These are phyloP conservation scores for Salvia miltiorrhiza DNA, from an alignment of 257 asterid genomes.

Conservation along the genomic window DNA sequence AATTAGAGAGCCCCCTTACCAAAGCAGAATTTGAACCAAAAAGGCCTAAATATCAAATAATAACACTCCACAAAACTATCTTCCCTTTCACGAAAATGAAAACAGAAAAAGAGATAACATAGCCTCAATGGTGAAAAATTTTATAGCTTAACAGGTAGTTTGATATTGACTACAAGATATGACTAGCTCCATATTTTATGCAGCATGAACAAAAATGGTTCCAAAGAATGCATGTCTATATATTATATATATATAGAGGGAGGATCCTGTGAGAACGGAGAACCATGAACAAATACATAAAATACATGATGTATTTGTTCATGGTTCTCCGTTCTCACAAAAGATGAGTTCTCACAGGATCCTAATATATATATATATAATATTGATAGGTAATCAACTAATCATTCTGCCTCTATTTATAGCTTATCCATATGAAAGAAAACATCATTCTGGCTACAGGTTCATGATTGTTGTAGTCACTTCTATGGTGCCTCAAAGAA, in stretches of 20 bases:
- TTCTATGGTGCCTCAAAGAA: neutral
- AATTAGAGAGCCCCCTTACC: conserved; percentile 29
- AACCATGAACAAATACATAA: no score
- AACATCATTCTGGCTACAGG: neutral
- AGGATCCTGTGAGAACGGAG: no score
- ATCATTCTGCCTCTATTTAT: neutral
- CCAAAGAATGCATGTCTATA: neutral
- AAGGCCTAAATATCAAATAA: neutral
- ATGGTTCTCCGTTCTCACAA: no score
- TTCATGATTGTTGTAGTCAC: neutral
- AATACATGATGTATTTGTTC: no score
- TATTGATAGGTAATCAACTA: neutral
- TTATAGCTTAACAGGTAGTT: neutral
- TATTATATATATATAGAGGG: no score
- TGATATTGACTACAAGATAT: neutral
- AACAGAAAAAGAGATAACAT: neutral
- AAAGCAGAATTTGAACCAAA: conserved; percentile 12
- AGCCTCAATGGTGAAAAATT: neutral
- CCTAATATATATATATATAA: neutral
- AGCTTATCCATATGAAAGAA: neutral
- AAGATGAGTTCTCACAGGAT: no score
- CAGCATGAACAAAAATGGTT: conserved; percentile 1
- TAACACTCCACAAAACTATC: conserved; percentile 3
- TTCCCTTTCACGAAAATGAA: conserved; percentile 2
- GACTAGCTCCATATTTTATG: neutral